phyloP scores from a whole-genome alignment of 2,329 filamentous ascomycete species.

The Podosphaera aphanis region DNA sequence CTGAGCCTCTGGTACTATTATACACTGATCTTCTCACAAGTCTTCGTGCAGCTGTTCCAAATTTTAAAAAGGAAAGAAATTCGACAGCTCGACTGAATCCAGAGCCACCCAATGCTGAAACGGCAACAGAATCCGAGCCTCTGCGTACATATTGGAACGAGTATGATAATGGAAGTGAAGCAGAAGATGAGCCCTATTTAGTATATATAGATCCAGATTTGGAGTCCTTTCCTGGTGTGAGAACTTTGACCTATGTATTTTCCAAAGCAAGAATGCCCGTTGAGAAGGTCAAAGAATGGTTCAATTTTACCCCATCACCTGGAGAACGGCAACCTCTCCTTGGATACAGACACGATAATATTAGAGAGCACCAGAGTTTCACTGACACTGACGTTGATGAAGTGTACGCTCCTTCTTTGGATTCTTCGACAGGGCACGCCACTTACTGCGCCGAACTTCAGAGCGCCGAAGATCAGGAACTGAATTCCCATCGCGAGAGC shows the following conservation, averaged over 20 bases:
- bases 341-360: conserved; percentile 8
- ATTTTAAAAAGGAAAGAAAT: conserved; percentile 1
- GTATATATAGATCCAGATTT: conserved; percentile 55
- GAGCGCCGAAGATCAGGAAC: conserved; percentile 26
- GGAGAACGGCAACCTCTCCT: conserved; percentile 11
- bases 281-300: conserved; percentile 27
- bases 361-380: conserved; percentile 6
- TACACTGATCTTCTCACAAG: conserved; percentile 26
- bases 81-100: conserved; percentile 1
- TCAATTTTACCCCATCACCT: conserved; percentile 9
- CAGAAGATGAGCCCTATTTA: conserved; percentile 34
- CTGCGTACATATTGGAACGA: conserved; percentile 51
- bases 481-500: conserved; percentile 27
- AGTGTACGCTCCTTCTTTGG: conserved; percentile 26
- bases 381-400: conserved; percentile 23
- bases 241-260: conserved; percentile 27
- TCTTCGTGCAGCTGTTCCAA: conserved; percentile 21
- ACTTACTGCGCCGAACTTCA: conserved; percentile 29
- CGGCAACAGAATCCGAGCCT: conserved; percentile 2
- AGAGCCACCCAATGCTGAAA: conserved; percentile 7
- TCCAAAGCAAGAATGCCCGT: conserved; percentile 22
- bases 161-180: conserved; percentile 60
- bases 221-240: conserved; percentile 31
- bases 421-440: conserved; percentile 27
- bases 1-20: conserved; percentile 26